phyloP scores from a whole-genome alignment of 129 eudicot species.

The carrot (Daucus carota) region DH1_v3.0 NC_030383.2:9559001-9559500 shows the following conservation, averaged over 20 bases:
- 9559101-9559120: neutral
- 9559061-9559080: neutral
- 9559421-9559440: conserved; percentile 56
- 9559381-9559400: conserved; percentile 53
- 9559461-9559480: conserved; percentile 68
- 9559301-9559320: conserved; percentile 6
- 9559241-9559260: neutral
- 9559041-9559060: neutral
- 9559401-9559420: conserved; percentile 50
- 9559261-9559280: neutral
- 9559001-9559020: neutral
- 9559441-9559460: conserved; percentile 59
- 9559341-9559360: conserved; percentile 73
- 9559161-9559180: conserved; percentile 16
- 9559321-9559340: conserved; percentile 54
- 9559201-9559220: too few relatives aligned
- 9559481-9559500: conserved; percentile 89
- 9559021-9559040: neutral
- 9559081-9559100: neutral
- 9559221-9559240: too few relatives aligned
- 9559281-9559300: neutral
- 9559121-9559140: neutral
- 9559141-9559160: neutral
- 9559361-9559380: conserved; percentile 81
- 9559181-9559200: conserved; percentile 11